Conservation (phyloP, 179 eudicot species). For the Nepenthes alata region DNA sequence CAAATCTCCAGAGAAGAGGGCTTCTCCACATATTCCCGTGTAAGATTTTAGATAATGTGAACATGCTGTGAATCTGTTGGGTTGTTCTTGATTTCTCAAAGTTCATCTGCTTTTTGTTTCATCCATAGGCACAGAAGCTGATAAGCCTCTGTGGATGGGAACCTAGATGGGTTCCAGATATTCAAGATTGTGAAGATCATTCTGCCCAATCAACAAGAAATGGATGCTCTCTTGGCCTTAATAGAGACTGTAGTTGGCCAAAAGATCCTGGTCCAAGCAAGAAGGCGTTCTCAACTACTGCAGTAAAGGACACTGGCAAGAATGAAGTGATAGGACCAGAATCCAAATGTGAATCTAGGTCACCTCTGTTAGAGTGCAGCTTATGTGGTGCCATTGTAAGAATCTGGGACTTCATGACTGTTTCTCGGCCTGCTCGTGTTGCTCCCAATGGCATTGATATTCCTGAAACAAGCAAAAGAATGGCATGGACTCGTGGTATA, state of each 20-base stretch:
- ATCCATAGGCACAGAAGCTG: conserved; percentile 75
- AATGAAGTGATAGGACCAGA: conserved; percentile 36
- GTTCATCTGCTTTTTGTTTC: conserved; percentile 1
- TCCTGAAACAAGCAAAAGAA: conserved; percentile 78
- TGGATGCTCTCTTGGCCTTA: conserved; percentile 71
- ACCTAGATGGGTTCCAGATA: conserved; percentile 93
- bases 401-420: conserved; percentile 82
- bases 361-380: conserved; percentile 89
- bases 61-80: neutral
- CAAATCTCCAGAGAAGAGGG: conserved; percentile 56
- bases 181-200: conserved; percentile 96
- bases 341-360: conserved; percentile 77
- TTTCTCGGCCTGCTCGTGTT: conserved; percentile 70
- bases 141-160: conserved; percentile 99
- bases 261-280: conserved; percentile 68
- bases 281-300: conserved; percentile 64
- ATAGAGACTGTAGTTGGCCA: conserved; percentile 29
- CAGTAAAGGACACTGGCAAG: conserved; percentile 35
- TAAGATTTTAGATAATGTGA: conserved; percentile 25
- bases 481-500: conserved; percentile 73
- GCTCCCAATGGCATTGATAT: conserved; percentile 57
- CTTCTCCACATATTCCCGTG: conserved; percentile 52
- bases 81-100: conserved; percentile 3
- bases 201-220: conserved; percentile 97
- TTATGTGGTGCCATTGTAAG: conserved; percentile 96